Percentiles rank a stretch among this genome's conserved stretches.
Evolutionary conservation across 345 rosid genomes (phyloP).

Genomic region (Stellera chamaejasme): DNA sequence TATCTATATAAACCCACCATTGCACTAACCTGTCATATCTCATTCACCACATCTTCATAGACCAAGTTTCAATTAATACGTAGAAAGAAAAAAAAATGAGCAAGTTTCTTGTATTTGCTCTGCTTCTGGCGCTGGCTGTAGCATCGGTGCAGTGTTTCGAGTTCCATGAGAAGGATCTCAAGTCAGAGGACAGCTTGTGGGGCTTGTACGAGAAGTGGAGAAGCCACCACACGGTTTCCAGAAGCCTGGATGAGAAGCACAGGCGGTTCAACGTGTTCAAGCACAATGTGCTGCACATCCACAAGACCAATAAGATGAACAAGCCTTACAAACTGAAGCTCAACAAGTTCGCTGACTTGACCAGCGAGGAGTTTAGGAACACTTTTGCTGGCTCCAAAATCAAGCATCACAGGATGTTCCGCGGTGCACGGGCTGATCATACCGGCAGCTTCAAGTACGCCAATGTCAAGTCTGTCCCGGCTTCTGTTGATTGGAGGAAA

Average conservation of each 20-base stretch:
- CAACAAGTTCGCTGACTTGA: slow-evolving; percentile 83
- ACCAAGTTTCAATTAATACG: no score
- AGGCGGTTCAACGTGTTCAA: slow-evolving; percentile 68
- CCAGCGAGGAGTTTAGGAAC: slow-evolving; percentile 52
- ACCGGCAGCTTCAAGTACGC: slow-evolving; percentile 60
- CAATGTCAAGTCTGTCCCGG: slow-evolving; percentile 25
- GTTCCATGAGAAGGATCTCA: slow-evolving; percentile 56
- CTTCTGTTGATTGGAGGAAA: slow-evolving; percentile 67
- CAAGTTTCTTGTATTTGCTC: slow-evolving; percentile 23
- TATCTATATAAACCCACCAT: slow-evolving; percentile 24
- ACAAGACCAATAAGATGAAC: slow-evolving; percentile 55
- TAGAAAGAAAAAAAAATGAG: slow-evolving; percentile 14
- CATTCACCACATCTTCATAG: neutral
- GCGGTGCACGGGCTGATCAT: slow-evolving; percentile 19
- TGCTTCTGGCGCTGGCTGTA: slow-evolving; percentile 30
- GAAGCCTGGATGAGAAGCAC: slow-evolving; percentile 54
- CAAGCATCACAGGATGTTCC: slow-evolving; percentile 56
- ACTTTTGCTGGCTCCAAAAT: slow-evolving; percentile 60
- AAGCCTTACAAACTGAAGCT: slow-evolving; percentile 65
- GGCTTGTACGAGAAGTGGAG: slow-evolving; percentile 80
- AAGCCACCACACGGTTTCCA: slow-evolving; percentile 72
- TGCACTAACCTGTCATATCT: neutral
- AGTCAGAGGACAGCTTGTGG: slow-evolving; percentile 53
- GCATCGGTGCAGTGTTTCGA: slow-evolving; percentile 41
- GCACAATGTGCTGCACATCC: slow-evolving; percentile 65